These are phyloP conservation scores for Tetracladium marchalianum DNA, from an alignment of 495 filamentous ascomycete genomes.

Conservation along the genomic window DNA sequence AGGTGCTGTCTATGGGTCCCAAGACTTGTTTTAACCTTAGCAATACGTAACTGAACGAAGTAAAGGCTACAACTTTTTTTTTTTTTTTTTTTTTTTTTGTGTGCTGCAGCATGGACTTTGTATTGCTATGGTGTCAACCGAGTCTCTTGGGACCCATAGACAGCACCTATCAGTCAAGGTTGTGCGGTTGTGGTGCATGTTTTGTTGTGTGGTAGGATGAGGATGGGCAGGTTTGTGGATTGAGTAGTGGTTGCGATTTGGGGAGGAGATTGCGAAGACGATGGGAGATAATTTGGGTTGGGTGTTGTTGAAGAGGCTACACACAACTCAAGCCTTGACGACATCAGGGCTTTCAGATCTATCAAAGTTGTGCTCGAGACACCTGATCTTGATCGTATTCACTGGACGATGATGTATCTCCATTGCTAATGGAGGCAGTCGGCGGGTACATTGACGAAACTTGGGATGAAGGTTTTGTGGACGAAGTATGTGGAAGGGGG, in stretches of 20 bases:
- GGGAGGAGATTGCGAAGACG: slow-evolving; percentile 13
- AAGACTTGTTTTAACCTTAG: no score
- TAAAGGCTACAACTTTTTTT: no score
- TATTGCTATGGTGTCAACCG: no score
- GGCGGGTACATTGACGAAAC: slow-evolving; percentile 24
- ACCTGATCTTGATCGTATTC: slow-evolving; percentile 45
- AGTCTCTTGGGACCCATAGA: no score
- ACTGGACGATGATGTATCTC: slow-evolving; percentile 37
- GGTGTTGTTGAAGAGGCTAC: neutral
- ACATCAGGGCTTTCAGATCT: neutral
- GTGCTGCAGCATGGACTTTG: no score
- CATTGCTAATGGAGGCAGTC: slow-evolving; percentile 30
- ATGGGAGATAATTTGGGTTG: slow-evolving; percentile 1
- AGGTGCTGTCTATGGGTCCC: no score
- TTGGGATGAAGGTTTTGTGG: slow-evolving; percentile 38
- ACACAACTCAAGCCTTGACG: neutral
- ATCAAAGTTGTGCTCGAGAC: slow-evolving; percentile 11
- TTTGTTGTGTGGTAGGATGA: slow-evolving; percentile 24
- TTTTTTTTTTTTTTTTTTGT: no score
- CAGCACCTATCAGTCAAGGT: slow-evolving; percentile 47
- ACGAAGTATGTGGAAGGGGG: slow-evolving; percentile 41
- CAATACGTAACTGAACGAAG: no score
- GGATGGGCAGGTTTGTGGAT: slow-evolving; percentile 39
- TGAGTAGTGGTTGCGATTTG: slow-evolving; percentile 49
- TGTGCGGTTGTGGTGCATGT: slow-evolving; percentile 37